phyloP scores from a whole-genome alignment of 768 basidiomycete species.

The Tylopilus cervinicoccineus region DNA sequence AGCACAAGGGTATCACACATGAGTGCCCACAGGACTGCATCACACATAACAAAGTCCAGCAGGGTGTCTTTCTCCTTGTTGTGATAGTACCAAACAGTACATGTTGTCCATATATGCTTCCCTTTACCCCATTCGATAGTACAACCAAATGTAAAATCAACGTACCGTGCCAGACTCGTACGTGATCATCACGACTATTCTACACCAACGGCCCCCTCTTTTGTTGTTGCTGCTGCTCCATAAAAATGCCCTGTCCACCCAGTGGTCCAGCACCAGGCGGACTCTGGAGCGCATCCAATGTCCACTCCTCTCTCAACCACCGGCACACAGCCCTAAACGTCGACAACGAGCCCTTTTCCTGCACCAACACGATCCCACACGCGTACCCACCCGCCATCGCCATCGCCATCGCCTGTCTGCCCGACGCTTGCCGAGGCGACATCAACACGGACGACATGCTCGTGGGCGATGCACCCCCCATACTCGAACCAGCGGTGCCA shows the following conservation, averaged over 20 bases:
- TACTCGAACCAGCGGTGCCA: slow-evolving; percentile 12
- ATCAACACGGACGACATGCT: slow-evolving; percentile 21
- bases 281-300: slow-evolving; percentile 34
- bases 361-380: slow-evolving; percentile 72
- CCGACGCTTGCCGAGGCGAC: slow-evolving; percentile 26
- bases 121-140: no score
- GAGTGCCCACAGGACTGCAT: no score
- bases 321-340: slow-evolving; percentile 78
- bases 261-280: slow-evolving; percentile 15
- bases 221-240: slow-evolving; percentile 35
- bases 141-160: no score
- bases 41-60: no score
- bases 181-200: no score
- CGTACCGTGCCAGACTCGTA: no score
- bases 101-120: no score
- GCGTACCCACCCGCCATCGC: slow-evolving; percentile 32
- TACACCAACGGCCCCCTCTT: slow-evolving; percentile 32
- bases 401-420: slow-evolving; percentile 20
- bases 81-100: no score
- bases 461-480: slow-evolving; percentile 15
- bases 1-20: no score
- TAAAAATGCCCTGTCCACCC: slow-evolving; percentile 35
- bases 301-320: slow-evolving; percentile 68
- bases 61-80: no score
- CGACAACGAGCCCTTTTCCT: slow-evolving; percentile 89